Evolutionary conservation across 768 basidiomycete species (phyloP).

Genomic region (Boletus pseudopeckii): DNA sequence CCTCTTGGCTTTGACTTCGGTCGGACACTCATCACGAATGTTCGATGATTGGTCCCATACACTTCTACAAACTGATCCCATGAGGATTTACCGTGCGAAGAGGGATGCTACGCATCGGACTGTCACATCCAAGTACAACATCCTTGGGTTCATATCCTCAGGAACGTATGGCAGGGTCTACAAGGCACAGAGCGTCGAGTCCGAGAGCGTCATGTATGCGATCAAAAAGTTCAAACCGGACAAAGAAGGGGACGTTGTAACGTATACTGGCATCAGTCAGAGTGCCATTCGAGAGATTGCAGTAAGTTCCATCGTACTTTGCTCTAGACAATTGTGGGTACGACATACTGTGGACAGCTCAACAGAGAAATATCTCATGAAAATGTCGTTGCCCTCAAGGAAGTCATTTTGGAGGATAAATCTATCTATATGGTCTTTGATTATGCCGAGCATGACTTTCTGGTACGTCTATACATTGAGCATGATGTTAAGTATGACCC

Average conservation of each 20-base stretch:
- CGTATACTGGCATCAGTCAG: slow-evolving; percentile 97
- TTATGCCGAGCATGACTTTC: slow-evolving; percentile 97
- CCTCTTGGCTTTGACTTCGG: background rate
- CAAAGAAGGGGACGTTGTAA: slow-evolving; percentile 94
- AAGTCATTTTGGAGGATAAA: slow-evolving; percentile 97
- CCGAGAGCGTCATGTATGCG: slow-evolving; percentile 73
- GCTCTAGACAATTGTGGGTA: slow-evolving; percentile 16
- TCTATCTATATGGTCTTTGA: slow-evolving; percentile 99
- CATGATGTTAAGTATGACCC: background rate
- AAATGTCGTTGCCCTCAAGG: slow-evolving; percentile 86
- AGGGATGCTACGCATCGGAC: slow-evolving; percentile 64
- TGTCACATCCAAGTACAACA: slow-evolving; percentile 81
- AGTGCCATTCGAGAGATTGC: slow-evolving; percentile 97
- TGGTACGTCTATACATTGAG: slow-evolving; percentile 50
- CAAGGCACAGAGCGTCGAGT: slow-evolving; percentile 81
- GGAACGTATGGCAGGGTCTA: slow-evolving; percentile 99
- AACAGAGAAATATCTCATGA: slow-evolving; percentile 89
- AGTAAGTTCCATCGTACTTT: slow-evolving; percentile 41
- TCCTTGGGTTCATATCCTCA: slow-evolving; percentile 96
- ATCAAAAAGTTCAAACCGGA: slow-evolving; percentile 99
- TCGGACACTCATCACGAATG: slow-evolving; percentile 16
- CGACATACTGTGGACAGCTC: slow-evolving; percentile 43
- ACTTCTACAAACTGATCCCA: slow-evolving; percentile 58
- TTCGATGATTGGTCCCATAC: slow-evolving; percentile 37
- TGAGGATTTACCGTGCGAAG: slow-evolving; percentile 80